Conservation (phyloP, 306 rosid genomes). For the Glycine latifolia region DNA sequence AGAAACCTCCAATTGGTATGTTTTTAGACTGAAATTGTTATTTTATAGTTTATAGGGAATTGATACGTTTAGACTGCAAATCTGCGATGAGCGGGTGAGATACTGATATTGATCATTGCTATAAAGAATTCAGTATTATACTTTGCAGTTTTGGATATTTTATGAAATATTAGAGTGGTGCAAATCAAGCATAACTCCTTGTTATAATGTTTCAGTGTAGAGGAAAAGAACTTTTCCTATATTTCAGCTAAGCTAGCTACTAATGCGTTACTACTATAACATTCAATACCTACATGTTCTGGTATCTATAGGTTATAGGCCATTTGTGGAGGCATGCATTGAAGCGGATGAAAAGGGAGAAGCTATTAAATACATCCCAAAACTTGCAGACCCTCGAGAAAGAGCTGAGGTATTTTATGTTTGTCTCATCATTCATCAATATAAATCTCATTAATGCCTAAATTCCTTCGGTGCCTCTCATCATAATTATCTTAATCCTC, state of each 20-base stretch:
- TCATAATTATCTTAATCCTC: conserved; percentile 1
- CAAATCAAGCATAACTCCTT: conserved; percentile 20
- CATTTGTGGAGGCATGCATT: conserved; percentile 96
- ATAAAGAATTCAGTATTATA: conserved; percentile 19
- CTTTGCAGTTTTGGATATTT: conserved; percentile 17
- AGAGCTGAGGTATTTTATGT: conserved; percentile 80
- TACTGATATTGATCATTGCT: background rate
- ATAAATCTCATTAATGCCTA: background rate
- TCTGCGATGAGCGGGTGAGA: background rate
- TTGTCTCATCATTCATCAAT: conserved; percentile 5
- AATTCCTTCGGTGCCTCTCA: conserved; percentile 19
- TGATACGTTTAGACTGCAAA: conserved; percentile 3
- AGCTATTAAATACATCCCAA: conserved; percentile 94
- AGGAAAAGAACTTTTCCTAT: conserved; percentile 9
- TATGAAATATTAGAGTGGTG: background rate
- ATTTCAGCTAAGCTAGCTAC: conserved; percentile 38
- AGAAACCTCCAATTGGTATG: conserved; percentile 89
- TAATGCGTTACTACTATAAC: background rate
- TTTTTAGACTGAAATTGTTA: conserved; percentile 31
- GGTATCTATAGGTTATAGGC: conserved; percentile 73
- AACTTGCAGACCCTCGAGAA: conserved; percentile 93
- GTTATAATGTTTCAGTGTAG: conserved; percentile 7
- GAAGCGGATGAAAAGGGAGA: conserved; percentile 96
- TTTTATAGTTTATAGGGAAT: conserved; percentile 16
- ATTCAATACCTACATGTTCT: conserved; percentile 39